Percentiles rank a stretch among this genome's conserved stretches.
These are phyloP conservation scores for Aspergillus sergii DNA, from an alignment of 2,329 filamentous ascomycete genomes.

Conservation along the genomic window DNA sequence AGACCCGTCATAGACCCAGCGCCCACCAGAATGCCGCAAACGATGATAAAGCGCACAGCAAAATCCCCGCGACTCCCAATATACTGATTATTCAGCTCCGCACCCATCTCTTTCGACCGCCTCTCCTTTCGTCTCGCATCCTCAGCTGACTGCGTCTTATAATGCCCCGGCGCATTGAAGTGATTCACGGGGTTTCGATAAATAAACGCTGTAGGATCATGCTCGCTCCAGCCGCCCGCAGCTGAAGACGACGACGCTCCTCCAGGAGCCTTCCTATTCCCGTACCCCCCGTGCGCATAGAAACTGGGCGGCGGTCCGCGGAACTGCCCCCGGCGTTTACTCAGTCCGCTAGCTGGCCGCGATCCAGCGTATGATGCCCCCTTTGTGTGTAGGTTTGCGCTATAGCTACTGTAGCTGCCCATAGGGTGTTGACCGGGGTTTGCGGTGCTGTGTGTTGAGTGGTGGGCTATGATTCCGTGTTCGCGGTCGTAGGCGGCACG, in stretches of 20 bases:
- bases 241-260: conserved; percentile 15
- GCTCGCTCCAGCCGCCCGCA: conserved; percentile 12
- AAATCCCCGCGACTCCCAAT: conserved; percentile 29
- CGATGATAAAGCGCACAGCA: conserved; percentile 39
- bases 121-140: conserved; percentile 56
- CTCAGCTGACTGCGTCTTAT: conserved; percentile 70
- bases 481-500: conserved; percentile 78
- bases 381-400: conserved; percentile 30
- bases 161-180: conserved; percentile 75
- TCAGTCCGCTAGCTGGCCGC: conserved; percentile 78
- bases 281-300: conserved; percentile 80
- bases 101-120: conserved; percentile 41
- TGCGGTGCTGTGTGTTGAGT: conserved; percentile 33
- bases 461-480: conserved; percentile 40
- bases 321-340: conserved; percentile 73
- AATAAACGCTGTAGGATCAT: conserved; percentile 43
- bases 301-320: conserved; percentile 87
- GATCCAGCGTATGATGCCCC: conserved; percentile 55
- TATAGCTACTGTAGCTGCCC: conserved; percentile 59
- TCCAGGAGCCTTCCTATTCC: conserved; percentile 38
- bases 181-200: conserved; percentile 64
- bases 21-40: conserved; percentile 41
- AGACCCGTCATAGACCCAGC: conserved; percentile 34
- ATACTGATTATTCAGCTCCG: conserved; percentile 25
- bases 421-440: conserved; percentile 41